phyloP scores from a whole-genome alignment of 139 green algal genomes.

The Deuterostichococcus epilithicus region DNA sequence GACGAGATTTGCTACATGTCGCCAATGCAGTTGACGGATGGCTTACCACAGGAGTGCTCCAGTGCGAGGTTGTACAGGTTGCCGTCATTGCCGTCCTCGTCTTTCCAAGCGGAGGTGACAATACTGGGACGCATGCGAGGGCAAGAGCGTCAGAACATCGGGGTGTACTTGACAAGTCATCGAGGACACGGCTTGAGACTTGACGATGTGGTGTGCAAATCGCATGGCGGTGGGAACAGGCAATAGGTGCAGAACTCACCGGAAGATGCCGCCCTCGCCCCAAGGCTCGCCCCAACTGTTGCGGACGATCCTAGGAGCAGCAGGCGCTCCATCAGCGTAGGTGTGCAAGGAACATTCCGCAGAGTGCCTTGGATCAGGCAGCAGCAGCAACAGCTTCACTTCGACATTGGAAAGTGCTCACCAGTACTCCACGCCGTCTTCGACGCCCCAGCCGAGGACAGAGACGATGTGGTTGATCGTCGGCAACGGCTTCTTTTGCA shows the following conservation, averaged over 20 bases:
- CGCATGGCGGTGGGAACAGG: too few species aligned
- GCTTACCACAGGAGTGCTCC: constrained; percentile 58
- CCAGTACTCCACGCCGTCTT: constrained; percentile 73
- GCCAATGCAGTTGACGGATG: too few species aligned
- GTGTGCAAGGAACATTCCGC: too few species aligned
- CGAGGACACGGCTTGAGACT: too few species aligned
- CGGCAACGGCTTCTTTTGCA: constrained; percentile 27
- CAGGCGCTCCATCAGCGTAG: background rate
- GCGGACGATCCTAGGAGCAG: constrained; percentile 62
- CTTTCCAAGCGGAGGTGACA: constrained; percentile 50
- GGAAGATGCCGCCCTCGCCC: constrained; percentile 72
- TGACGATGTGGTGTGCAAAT: too few species aligned
- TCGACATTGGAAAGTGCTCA: background rate
- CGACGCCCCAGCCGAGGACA: constrained; percentile 80
- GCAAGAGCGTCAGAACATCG: too few species aligned
- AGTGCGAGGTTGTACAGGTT: constrained; percentile 70
- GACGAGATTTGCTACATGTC: too few species aligned
- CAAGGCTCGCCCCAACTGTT: constrained; percentile 77
- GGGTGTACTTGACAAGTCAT: too few species aligned
- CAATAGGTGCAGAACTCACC: background rate
- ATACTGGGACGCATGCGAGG: constrained; percentile 39
- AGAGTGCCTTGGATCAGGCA: background rate
- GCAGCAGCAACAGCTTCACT: background rate
- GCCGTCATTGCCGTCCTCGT: constrained; percentile 34
- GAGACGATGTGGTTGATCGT: constrained; percentile 81